Evolutionary conservation across 2,329 filamentous ascomycete genomes (phyloP).

Genomic region (Claviceps quebecensis): DNA sequence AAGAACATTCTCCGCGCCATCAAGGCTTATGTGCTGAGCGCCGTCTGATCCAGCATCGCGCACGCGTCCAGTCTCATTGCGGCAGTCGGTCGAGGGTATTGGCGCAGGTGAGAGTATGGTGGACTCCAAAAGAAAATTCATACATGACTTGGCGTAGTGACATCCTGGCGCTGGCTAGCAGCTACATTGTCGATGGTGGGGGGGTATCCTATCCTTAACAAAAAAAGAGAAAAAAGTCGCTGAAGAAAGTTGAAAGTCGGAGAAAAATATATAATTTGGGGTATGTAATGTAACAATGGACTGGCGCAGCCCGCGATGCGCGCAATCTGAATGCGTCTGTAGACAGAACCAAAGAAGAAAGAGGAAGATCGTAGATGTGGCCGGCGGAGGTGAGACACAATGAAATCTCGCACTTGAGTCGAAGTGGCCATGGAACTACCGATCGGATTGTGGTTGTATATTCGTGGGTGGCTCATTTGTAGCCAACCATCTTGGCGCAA

Average conservation of each 20-base stretch:
- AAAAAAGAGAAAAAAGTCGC: neutral
- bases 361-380: neutral
- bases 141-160: neutral
- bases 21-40: neutral
- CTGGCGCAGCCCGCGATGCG: neutral
- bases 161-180: neutral
- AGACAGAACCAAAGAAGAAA: neutral
- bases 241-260: neutral
- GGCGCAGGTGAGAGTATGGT: neutral
- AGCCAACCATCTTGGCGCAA: conserved; percentile 50
- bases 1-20: neutral
- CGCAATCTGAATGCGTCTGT: neutral
- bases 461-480: conserved; percentile 30
- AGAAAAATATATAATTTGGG: neutral
- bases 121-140: neutral
- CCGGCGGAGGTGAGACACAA: neutral
- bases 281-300: neutral
- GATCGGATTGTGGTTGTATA: too few relatives aligned
- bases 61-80: neutral
- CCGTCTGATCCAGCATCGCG: neutral
- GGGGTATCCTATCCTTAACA: conserved; percentile 4
- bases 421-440: neutral
- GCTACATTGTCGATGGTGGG: neutral
- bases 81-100: neutral
- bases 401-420: neutral